Percentiles rank a stretch among this genome's conserved stretches.
Evolutionary conservation across 768 basidiomycete species (phyloP).

Genomic region (Calocybe indica): DNA sequence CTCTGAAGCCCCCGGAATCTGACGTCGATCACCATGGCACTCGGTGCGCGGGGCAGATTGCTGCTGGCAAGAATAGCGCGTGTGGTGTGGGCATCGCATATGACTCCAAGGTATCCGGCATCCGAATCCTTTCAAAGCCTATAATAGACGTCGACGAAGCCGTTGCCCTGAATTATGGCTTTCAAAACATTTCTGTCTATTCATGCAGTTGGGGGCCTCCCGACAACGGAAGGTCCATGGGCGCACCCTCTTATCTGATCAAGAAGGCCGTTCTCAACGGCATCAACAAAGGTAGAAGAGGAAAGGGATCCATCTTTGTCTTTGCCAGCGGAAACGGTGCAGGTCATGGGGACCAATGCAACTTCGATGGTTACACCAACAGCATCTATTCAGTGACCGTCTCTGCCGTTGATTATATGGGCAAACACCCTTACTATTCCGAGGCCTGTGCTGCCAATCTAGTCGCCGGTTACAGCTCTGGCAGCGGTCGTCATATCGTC

Average conservation of each 20-base stretch:
- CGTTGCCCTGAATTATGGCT: conserved; percentile 88
- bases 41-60: conserved; percentile 95
- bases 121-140: conserved; percentile 90
- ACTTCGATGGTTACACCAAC: conserved; percentile 99
- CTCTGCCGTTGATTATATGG: conserved; percentile 88
- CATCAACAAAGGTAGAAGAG: conserved; percentile 80
- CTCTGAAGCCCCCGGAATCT: conserved; percentile 79
- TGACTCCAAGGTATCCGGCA: conserved; percentile 85
- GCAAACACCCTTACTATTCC: conserved; percentile 92
- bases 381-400: conserved; percentile 95
- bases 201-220: conserved; percentile 98
- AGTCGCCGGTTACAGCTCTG: conserved; percentile 92
- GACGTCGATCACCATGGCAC: conserved; percentile 94
- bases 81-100: conserved; percentile 96
- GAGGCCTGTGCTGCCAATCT: conserved; percentile 96
- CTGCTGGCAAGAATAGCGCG: conserved; percentile 84
- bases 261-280: conserved; percentile 92
- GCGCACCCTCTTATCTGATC: conserved; percentile 86
- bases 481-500: conserved; percentile 87
- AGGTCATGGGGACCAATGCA: conserved; percentile 88
- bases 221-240: conserved; percentile 92
- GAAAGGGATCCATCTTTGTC: conserved; percentile 91
- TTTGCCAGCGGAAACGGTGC: conserved; percentile 98
- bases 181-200: conserved; percentile 85
- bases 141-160: conserved; percentile 97